A percentile compares a stretch with the other conserved stretches of the same genome.
Conservation (phyloP, 1,284 basidiomycete species). For the Golubevia sp. region DNA sequence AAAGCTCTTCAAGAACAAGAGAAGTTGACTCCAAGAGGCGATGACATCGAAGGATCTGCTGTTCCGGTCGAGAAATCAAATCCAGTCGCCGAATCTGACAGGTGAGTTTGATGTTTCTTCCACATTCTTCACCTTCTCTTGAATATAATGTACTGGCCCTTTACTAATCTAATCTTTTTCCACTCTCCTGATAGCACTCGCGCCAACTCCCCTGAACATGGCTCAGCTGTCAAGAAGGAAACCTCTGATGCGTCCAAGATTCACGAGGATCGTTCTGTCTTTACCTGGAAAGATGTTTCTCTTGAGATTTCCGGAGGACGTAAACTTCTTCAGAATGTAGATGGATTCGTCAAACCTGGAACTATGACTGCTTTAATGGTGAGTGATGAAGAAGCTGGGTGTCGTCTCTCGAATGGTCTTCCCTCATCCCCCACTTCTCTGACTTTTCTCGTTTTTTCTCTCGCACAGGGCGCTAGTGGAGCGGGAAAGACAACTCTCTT, state of each 20-base stretch:
- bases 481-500: conserved; percentile 25
- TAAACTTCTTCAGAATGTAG: conserved; percentile 22
- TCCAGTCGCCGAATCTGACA: not conserved
- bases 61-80: not conserved
- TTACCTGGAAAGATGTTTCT: conserved; percentile 22
- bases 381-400: too few relatives aligned
- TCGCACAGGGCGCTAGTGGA: conserved; percentile 15
- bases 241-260: not conserved
- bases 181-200: conserved; percentile 6
- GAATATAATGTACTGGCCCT: too few relatives aligned
- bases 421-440: too few relatives aligned
- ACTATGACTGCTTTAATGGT: conserved; percentile 18
- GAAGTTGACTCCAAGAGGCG: not conserved
- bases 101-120: too few relatives aligned
- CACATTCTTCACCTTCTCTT: too few relatives aligned
- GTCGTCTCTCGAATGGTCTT: too few relatives aligned
- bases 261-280: conserved; percentile 11
- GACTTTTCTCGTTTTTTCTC: too few relatives aligned
- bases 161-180: too few relatives aligned
- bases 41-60: conserved; percentile 8
- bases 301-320: conserved; percentile 12
- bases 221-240: not conserved
- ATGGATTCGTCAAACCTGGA: conserved; percentile 19
- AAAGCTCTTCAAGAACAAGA: not conserved
- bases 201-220: not conserved